Base-by-base conservation (phyloP, 805 yeast genomes). In the Candida methanosorbosa region DNA sequence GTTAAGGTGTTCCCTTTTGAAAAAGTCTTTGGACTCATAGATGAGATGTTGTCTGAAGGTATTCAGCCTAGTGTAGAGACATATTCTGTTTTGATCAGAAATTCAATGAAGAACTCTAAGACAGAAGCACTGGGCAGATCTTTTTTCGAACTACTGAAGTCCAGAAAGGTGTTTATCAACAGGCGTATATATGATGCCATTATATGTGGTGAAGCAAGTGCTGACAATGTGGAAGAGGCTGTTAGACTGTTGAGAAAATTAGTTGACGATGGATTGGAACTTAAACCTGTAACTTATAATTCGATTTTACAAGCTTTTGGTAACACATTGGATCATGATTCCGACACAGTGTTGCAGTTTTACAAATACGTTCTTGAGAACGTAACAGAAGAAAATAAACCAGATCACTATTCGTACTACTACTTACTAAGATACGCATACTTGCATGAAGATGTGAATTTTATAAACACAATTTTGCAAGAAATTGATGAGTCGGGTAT, bases 341-440 rank as follows among this genome's bases (percentile, higher is more conserved):
- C 41, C 15, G 44, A 46, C 3, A 53, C 63, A 29, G 75, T 77
- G 2, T 48, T 61, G 33, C 36, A 59, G 22, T 71, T 67, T 42
- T 64, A 63, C 44, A 41, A 52, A 11, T 46, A 47, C n/a, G 49
- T 70, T 38, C 52, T 58, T 40, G 37, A 44, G 31, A 39, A 44
- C 18, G 44, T 29, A 36, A 40, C 44, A 13, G 37, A 41, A 2
- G 37, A 36, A 12, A n/a, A n/a, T n/a, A n/a, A n/a, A n/a, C 75
- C 78, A n/a, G 74, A 74, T 47, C 49, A 56, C 38, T 74, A 46
- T 57, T 70, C 78, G 5, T 74, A 49, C 50, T 72, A 59, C 51
- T 72, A 55, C 52, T 46, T 74, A 43, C 46, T 74, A 34, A 54
- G 49, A 29, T 64, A 64, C 43, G 70, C 63, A 32, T 33, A 49